Percentiles rank a stretch among this genome's conserved stretches.
Conservation (phyloP, 2,329 filamentous ascomycete genomes). For the Mycosphaerella sp. region DNA sequence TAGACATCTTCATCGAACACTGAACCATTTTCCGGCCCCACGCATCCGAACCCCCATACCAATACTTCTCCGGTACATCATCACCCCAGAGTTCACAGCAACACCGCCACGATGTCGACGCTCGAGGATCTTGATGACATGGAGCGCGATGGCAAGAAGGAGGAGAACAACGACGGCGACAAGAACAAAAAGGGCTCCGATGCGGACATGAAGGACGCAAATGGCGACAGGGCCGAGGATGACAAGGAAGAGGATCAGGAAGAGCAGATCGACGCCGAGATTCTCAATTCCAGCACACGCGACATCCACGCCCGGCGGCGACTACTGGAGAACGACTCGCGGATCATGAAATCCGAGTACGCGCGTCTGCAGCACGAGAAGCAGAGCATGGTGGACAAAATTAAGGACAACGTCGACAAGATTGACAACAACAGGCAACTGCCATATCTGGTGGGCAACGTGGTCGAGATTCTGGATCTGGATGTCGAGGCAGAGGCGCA, state of each 20-base stretch:
- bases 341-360: slow-evolving; percentile 97
- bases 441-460: slow-evolving; percentile 96
- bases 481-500: slow-evolving; percentile 93
- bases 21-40: not conserved
- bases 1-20: not conserved
- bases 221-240: slow-evolving; percentile 47
- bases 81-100: not conserved
- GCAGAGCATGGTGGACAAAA: slow-evolving; percentile 93
- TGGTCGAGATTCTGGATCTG: slow-evolving; percentile 92
- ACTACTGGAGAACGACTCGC: slow-evolving; percentile 91
- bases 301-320: slow-evolving; percentile 89
- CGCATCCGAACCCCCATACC: no score
- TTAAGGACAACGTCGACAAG: slow-evolving; percentile 98
- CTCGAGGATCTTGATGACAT: slow-evolving; percentile 88
- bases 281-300: slow-evolving; percentile 84
- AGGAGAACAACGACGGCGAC: slow-evolving; percentile 50
- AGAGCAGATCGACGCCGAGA: slow-evolving; percentile 84
- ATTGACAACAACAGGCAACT: slow-evolving; percentile 99
- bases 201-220: slow-evolving; percentile 67
- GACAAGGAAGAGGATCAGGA: slow-evolving; percentile 59
- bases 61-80: not conserved
- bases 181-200: slow-evolving; percentile 56
- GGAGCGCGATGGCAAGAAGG: slow-evolving; percentile 70
- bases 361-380: slow-evolving; percentile 94
- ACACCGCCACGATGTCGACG: slow-evolving; percentile 62